Evolutionary conservation across 768 basidiomycete species (phyloP).

Genomic region (Lentinula boryana): DNA sequence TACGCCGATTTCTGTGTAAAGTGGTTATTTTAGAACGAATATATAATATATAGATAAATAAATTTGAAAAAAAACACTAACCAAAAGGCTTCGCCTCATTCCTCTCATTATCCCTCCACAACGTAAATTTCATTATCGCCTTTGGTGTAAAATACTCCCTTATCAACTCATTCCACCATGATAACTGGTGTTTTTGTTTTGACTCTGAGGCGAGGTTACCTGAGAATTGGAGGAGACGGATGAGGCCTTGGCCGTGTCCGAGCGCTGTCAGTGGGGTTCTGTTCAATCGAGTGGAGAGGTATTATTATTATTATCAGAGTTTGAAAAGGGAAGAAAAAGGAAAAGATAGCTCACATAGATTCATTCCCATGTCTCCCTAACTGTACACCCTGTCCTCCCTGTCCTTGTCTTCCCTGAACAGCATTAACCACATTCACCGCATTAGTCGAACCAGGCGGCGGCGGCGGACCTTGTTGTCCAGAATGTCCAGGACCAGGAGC

Average conservation of each 20-base stretch:
- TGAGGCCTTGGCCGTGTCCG: slow-evolving; percentile 58
- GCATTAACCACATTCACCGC: too few relatives aligned
- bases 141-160: slow-evolving; percentile 66
- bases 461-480: too few relatives aligned
- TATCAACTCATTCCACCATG: slow-evolving; percentile 63
- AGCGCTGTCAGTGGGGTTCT: slow-evolving; percentile 20
- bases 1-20: slow-evolving; percentile 61
- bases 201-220: slow-evolving; percentile 53
- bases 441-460: too few relatives aligned
- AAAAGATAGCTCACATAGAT: too few relatives aligned
- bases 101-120: slow-evolving; percentile 83
- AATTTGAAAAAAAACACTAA: slow-evolving; percentile 25
- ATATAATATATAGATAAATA: not conserved
- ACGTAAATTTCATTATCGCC: slow-evolving; percentile 70
- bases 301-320: not conserved
- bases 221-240: slow-evolving; percentile 66
- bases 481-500: not conserved
- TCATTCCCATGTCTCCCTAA: too few relatives aligned
- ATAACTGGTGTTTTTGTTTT: slow-evolving; percentile 55
- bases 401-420: too few relatives aligned
- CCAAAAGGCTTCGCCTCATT: slow-evolving; percentile 82
- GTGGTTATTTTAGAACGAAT: too few relatives aligned
- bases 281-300: not conserved
- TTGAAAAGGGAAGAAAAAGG: not conserved
- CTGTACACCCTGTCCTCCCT: too few relatives aligned